Base-by-base conservation (phyloP, 2,329 filamentous ascomycete genomes). In the Sclerotinia borealis region DNA sequence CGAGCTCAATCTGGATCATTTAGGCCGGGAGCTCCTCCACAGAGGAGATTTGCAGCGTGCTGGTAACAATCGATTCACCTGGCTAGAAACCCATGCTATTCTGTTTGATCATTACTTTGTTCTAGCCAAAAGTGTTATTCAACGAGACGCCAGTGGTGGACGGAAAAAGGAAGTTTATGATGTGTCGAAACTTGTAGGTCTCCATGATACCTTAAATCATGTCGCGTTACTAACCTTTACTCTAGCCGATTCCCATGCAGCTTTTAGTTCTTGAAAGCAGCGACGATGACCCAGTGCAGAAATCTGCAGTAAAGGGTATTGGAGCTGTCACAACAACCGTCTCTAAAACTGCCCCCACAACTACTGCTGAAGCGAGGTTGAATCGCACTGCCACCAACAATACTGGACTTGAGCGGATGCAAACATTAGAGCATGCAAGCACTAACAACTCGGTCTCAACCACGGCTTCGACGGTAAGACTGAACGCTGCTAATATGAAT, bases 31-130 rank as follows among this genome's bases (percentile, higher is more conserved):
- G 73, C 83, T 99, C 63, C 89, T 99, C 66, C 89, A 89, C 75
- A 86, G 93, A 70, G 95, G 95, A 63, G 93, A 98, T 70, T 79
- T 99, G 63, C 92, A 96, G 74, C 84, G 95, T 66, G 89, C 92
- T 79, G 92, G 93, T 62, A 91, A 88, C 49, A 96, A 91, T 74
- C 87, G 92, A 63, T 95, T 98, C 73, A 89, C 88, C 67, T 96
- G 93, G 89, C 87, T 98, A 9, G 95, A 99, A 72, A 96, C 91
- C 0, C 92, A 97, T 74, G 92, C 91, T 2, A 83, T 99, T 51
- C 82, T 99, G 0, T 98, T 99, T 73, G 96, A 99, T 72, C 93
- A 99, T 76, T 99, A 97, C 75, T 83, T 99, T 43, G 93, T 99
- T 39, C 79, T 99, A 50, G 90, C 95, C 45, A 99, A 99, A 79